phyloP scores from a whole-genome alignment of 225 moss, liverwort and hornwort species.

The Pseudisothecium myosuroides region DNA sequence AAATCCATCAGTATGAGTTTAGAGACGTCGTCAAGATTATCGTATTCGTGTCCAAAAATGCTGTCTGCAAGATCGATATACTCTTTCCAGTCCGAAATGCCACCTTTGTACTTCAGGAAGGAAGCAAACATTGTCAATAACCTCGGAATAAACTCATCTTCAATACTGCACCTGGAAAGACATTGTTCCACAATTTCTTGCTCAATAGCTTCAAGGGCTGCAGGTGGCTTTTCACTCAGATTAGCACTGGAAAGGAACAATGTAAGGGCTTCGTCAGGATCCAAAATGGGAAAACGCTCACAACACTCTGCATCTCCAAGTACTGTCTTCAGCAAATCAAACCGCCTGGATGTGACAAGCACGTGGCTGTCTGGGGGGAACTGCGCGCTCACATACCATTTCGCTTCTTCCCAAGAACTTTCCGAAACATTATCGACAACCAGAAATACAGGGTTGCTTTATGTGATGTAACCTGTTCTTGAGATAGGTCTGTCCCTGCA shows the following conservation, averaged over 20 bases:
- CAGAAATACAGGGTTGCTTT: too few relatives aligned
- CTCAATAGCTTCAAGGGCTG: neutral
- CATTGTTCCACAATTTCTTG: neutral
- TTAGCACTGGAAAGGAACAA: neutral
- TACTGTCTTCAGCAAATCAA: too few relatives aligned
- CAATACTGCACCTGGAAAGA: neutral
- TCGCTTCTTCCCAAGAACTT: too few relatives aligned
- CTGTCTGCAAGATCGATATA: neutral
- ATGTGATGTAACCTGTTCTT: neutral
- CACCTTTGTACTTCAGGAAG: neutral
- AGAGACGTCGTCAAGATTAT: neutral
- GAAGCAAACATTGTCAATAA: neutral
- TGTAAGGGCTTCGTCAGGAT: neutral
- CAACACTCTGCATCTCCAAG: neutral
- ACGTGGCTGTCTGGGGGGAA: too few relatives aligned
- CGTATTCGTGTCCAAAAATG: neutral
- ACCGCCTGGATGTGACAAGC: too few relatives aligned
- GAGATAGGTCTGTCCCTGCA: neutral
- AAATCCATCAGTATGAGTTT: neutral
- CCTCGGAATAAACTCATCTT: neutral
- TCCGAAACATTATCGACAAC: too few relatives aligned
- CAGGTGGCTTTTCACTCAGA: neutral
- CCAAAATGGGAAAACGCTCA: neutral
- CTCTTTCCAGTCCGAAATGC: neutral
- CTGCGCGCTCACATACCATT: too few relatives aligned